Percentiles rank a stretch among this genome's conserved stretches.
Evolutionary conservation across 352 stramenopile species (phyloP).

Genomic region (Phytophthora nicotianae): DNA sequence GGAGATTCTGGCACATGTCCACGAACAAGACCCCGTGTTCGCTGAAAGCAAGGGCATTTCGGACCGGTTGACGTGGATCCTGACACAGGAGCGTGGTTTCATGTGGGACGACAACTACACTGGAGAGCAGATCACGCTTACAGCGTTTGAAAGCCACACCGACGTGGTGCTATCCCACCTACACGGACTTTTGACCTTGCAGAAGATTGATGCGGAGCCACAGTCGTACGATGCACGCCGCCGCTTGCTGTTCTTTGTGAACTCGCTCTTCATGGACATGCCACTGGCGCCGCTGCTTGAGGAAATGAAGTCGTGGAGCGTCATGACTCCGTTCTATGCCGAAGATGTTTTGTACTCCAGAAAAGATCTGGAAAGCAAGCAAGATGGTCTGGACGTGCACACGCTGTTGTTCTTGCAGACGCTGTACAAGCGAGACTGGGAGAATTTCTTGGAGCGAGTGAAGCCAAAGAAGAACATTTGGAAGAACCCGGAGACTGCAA

Average conservation of each 20-base stretch:
- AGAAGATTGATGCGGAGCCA: conserved; percentile 97
- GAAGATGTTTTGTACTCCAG: conserved; percentile 98
- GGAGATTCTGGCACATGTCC: conserved; percentile 73
- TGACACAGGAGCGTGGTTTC: conserved; percentile 97
- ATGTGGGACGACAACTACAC: conserved; percentile 99
- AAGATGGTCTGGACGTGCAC: conserved; percentile 92
- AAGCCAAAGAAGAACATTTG: conserved; percentile 93
- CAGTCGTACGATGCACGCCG: conserved; percentile 96
- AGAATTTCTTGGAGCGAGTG: conserved; percentile 97
- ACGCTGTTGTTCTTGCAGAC: conserved; percentile 94
- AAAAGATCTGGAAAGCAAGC: conserved; percentile 95
- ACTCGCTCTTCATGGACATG: conserved; percentile 99
- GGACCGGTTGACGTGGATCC: conserved; percentile 95
- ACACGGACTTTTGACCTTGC: conserved; percentile 94
- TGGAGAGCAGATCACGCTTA: conserved; percentile 92
- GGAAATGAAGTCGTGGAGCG: conserved; percentile 99
- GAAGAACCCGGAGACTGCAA: conserved; percentile 84
- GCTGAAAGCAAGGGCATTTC: conserved; percentile 91
- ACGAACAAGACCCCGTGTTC: conserved; percentile 81
- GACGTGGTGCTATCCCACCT: conserved; percentile 89
- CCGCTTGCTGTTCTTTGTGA: conserved; percentile 98
- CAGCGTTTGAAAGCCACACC: conserved; percentile 80
- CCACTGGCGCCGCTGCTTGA: conserved; percentile 95
- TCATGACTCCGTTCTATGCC: conserved; percentile 98
- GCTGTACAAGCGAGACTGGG: conserved; percentile 98